These are phyloP conservation scores for Paraconiothyrium sp. DNA, from an alignment of 2,329 filamentous ascomycete species.

Conservation along the genomic window DNA sequence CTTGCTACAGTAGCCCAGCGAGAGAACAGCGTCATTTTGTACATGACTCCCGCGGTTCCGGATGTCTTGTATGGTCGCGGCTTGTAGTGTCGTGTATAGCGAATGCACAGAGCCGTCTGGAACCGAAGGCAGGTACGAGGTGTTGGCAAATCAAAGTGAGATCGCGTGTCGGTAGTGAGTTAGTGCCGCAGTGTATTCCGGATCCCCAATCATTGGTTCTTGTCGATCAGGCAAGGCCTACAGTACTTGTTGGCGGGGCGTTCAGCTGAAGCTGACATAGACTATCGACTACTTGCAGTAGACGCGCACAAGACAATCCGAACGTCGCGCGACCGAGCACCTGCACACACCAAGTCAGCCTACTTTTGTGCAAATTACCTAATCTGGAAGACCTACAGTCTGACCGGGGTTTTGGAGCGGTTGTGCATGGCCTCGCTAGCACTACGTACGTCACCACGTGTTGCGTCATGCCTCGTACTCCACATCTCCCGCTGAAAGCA, in stretches of 20 bases:
- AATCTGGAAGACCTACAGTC: background rate
- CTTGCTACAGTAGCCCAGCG: background rate
- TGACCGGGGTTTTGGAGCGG: background rate
- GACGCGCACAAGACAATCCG: background rate
- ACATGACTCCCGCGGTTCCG: background rate
- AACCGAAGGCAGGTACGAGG: slow-evolving; percentile 5
- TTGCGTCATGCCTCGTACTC: background rate
- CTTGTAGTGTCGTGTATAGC: slow-evolving; percentile 1
- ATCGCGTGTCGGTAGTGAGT: background rate
- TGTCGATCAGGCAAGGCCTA: slow-evolving; percentile 6
- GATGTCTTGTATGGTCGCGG: background rate
- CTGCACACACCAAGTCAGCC: background rate
- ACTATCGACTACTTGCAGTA: slow-evolving; percentile 8
- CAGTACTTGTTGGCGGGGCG: background rate
- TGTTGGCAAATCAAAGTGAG: background rate
- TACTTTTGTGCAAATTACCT: background rate
- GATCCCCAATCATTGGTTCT: slow-evolving; percentile 5
- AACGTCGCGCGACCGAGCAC: background rate
- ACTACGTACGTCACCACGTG: background rate
- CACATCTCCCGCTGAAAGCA: background rate
- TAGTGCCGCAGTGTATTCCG: background rate
- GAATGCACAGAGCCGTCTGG: slow-evolving; percentile 1
- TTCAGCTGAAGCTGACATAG: background rate
- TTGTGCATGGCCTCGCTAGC: background rate
- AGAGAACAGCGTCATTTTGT: background rate